Evolutionary conservation across 305 asterid species (phyloP), one percentile per base, ranked within the genome.

Genomic region (Fraxinus dipetala): DNA sequence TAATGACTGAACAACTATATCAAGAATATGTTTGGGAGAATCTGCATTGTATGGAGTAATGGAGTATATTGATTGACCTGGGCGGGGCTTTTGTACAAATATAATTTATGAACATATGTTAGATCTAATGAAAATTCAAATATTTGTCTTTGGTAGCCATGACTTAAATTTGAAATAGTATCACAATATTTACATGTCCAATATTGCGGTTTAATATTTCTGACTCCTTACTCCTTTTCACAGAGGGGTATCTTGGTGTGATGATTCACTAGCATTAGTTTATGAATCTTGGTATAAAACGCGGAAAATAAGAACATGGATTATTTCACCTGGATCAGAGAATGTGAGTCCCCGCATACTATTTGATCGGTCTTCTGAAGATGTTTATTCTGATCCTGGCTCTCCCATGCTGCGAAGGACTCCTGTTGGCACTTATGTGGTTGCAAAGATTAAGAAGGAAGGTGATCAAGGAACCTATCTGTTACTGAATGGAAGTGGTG

Each of bases 361-460:
- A 79, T 96, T 96, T 83, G 99, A 96, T 90, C 86, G 99, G 89
- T 96, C 99, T 82, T 96, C 93, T 30, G 99, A 96, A 90, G 99
- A 96, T 89, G 98, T 96, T 81, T 96, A 96, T 89, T 94, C 99
- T 38, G 99, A 96, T 89, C 99, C 99, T 48, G 99, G 99, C 72
- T 92, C 97, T 87, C 99, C 99, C 16, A 94, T 94, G 98, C 79
- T 85, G 80, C 92, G 98, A 78, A 90, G 97, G 88, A 91, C 98
- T 79, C 86, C 88, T 85, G 81, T 84, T 61, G 99, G 99, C 72
- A 94, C 94, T 81, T 94, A 91, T 73, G 94, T 96, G 86, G 92
- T 96, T 89, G 99, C 97, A 9, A 96, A 90, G 92, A 79, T 93
- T 70, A 93, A 86, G 89, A 94, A 92, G 86, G 92, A 89, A 84